Evolutionary conservation across 768 basidiomycete genomes (phyloP), one percentile per base, ranked within the genome.

Genomic region (Lactarius sp.): DNA sequence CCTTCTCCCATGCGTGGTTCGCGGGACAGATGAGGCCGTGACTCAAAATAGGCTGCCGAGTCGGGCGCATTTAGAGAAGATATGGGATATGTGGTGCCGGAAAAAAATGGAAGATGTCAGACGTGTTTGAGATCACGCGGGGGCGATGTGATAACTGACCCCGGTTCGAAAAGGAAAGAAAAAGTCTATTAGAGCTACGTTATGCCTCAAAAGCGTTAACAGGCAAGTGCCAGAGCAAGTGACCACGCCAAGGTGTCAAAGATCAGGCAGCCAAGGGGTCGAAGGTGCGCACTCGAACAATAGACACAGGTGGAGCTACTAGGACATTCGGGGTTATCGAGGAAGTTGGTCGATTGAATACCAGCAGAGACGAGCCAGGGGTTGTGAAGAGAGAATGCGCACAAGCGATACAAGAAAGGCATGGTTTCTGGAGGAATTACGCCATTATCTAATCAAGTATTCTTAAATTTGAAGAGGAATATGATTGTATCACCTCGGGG

Each of bases 71-170:
- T 27, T 54, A 4, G 34, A 37, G 42, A 64, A 59, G 34, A 49
- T 52, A 31, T 27, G 51, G 51, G 51, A 53, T 52, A 53, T n/a
- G 36, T 14, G n/a, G 56, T 47, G n/a, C 55, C 51, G 37, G 7
- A 63, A 41, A 41, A 18, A 44, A 52, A 64, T 64, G 62, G 62
- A 64, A 64, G 62, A 34, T 59, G 57, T 59, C 62, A 59, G 9
- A 46, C 46, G 57, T 39, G 39, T 49, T 31, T 33, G 27, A 54
- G 57, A 64, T 59, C 57, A 59, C 52, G 62, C 44, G 62, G 62
- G 62, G 47, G 33, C 16, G 37, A 64, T 54, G 50, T 18, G 56
- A 58, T 58, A 52, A 27, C 42, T 52, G 39, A 22, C 39, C 50
- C 13, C 9, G 10, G 16, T 42, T 59, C 20, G 27, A 58, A 63